phyloP scores from a whole-genome alignment of 2,329 filamentous ascomycete species.

The Penicillium sp. region DNA sequence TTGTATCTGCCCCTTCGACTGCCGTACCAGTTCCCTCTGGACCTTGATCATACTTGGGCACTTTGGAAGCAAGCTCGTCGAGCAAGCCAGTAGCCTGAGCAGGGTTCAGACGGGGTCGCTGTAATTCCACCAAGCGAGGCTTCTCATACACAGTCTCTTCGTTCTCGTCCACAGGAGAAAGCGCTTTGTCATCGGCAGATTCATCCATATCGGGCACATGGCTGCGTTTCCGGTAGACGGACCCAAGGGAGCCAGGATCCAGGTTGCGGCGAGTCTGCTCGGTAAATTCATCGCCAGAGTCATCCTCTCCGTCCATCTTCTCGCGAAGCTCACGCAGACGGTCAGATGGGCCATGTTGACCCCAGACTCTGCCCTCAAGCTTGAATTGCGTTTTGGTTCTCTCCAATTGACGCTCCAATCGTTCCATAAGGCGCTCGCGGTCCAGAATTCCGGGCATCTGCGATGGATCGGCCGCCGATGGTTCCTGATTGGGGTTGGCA shows the following conservation, averaged over 20 bases:
- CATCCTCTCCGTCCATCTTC: constrained; percentile 79
- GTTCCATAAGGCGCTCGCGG: constrained; percentile 87
- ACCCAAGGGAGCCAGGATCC: constrained; percentile 74
- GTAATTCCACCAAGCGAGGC: constrained; percentile 76
- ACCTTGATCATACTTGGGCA: constrained; percentile 70
- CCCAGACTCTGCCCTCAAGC: constrained; percentile 90
- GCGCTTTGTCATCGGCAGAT: constrained; percentile 40
- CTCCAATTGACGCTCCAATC: constrained; percentile 92
- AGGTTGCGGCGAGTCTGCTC: constrained; percentile 65
- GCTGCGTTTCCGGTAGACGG: constrained; percentile 64
- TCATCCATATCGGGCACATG: constrained; percentile 45
- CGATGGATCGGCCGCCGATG: constrained; percentile 65
- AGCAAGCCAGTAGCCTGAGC: constrained; percentile 69
- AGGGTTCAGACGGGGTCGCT: constrained; percentile 66
- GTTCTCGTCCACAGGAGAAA: constrained; percentile 57
- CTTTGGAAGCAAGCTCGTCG: constrained; percentile 74
- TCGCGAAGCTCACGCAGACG: constrained; percentile 88
- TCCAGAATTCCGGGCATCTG: constrained; percentile 93
- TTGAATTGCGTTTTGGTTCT: constrained; percentile 97
- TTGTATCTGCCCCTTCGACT: constrained; percentile 50
- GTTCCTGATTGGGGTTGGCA: constrained; percentile 44
- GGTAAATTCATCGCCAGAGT: constrained; percentile 55
- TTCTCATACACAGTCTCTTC: constrained; percentile 73
- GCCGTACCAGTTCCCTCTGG: constrained; percentile 15
- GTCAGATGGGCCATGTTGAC: constrained; percentile 85